Evolutionary conservation across 176 grass and related monocot species (phyloP).

Genomic region (Carex parvula): DNA sequence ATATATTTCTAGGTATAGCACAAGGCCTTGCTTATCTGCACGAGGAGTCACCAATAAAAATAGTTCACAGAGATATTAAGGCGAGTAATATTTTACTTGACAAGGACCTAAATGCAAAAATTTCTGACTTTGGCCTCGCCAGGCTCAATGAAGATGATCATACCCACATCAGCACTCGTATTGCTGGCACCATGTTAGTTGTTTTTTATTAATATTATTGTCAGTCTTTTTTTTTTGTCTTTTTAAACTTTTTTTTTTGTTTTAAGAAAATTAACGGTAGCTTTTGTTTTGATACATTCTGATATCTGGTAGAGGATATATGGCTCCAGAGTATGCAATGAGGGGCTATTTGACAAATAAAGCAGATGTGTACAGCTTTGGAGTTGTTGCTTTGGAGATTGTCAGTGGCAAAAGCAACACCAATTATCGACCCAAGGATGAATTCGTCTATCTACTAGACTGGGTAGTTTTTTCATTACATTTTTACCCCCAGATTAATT

Average conservation of each 20-base stretch:
- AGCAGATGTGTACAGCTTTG: slow-evolving; percentile 96
- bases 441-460: slow-evolving; percentile 91
- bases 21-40: slow-evolving; percentile 81
- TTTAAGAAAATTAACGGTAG: background rate
- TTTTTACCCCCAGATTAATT: background rate
- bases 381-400: slow-evolving; percentile 83
- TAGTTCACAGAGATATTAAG: slow-evolving; percentile 97
- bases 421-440: slow-evolving; percentile 86
- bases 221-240: background rate
- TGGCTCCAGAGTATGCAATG: slow-evolving; percentile 99
- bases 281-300: slow-evolving; percentile 5
- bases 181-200: slow-evolving; percentile 92
- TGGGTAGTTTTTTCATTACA: slow-evolving; percentile 49
- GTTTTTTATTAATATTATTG: background rate
- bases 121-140: slow-evolving; percentile 94
- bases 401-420: slow-evolving; percentile 95
- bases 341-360: slow-evolving; percentile 89
- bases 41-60: slow-evolving; percentile 74
- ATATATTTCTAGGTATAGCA: slow-evolving; percentile 91
- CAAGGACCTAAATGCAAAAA: slow-evolving; percentile 77
- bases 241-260: background rate
- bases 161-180: slow-evolving; percentile 81
- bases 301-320: slow-evolving; percentile 65
- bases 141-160: slow-evolving; percentile 90
- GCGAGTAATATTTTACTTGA: slow-evolving; percentile 96